Evolutionary conservation across 164 flowering plant genomes (phyloP), one percentile per base, ranked within the genome.

Genomic region (Houttuynia cordata): DNA sequence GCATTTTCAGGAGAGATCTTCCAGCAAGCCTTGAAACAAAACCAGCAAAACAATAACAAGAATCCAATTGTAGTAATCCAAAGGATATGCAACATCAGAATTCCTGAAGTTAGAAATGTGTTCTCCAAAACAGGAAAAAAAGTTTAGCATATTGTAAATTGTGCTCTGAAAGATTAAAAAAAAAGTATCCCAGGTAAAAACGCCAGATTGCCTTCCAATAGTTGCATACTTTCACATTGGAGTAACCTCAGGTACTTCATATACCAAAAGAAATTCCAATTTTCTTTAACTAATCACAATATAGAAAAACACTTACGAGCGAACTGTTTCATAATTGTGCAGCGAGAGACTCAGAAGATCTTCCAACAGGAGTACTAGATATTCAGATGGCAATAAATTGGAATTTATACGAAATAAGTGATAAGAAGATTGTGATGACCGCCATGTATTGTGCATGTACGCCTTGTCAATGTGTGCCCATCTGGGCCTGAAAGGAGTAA

Each of bases 401-500:
- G 79, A 70, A 64, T 68, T 79, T 2, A 73, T 70, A 53, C 95
- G 96, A 65, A 59, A 93, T 24, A 81, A 76, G 71, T 93, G 92
- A 75, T 88, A 93, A n/a, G 91, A 82, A 59, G 99, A 76, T 50
- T 93, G 99, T 60, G 99, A 93, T 65, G 97, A 79, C 76, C 99
- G 81, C 99, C 99, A 93, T 8, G 92, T 90, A 66, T 75, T 83
- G 67, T 87, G 99, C 99, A 93, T 86, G 73, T 81, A 81, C 23
- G 91, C 84, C 81, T 90, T 93, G 80, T 93, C 99, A 67, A 84
- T 74, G 68, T 83, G 85, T 52, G 94, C 86, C 99, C 99, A 93
- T 75, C 88, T 74, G 18, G 99, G 97, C 78, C 99, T 93, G 87
- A 22, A 75, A 71, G 34, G 56, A 39, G 68, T 64, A 62, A 45